Evolutionary conservation across 495 filamentous ascomycete species (phyloP), one percentile per base, ranked within the genome.

Genomic region (Coniosporium apollinis): DNA sequence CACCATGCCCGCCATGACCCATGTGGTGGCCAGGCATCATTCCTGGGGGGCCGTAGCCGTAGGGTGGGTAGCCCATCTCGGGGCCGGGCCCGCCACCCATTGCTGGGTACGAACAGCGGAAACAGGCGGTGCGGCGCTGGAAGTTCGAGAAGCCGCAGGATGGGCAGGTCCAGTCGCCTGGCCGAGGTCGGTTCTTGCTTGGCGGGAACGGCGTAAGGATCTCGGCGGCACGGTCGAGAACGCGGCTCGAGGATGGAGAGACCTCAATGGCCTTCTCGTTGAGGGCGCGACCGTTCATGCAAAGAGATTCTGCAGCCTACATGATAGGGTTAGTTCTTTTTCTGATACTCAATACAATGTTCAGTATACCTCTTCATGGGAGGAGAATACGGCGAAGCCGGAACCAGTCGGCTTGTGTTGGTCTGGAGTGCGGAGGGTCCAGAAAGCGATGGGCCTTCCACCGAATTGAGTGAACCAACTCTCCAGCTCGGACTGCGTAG

Each of bases 391-490:
- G 15, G 87, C 89, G 56, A 97, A 97, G 17, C 89, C 89, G 28
- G 86, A 86, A 14, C 89, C 89, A 5, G 87, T 96, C 14, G 89
- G 89, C 65, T 97, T 97, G 61, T 94, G 87, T 57, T 96, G 89
- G 56, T 97, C 89, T 8, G 89, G 89, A 15, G 89, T 96, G 28
- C 89, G 82, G 34, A 97, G 65, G 14, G 89, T 97, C 87, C 87
- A 97, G 59, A 97, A 97, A 15, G 87, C 87, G 62, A 96, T 96
- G n/a, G 89, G 89, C 13, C 89, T 80, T 28, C 89, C 89, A 37
- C 89, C 87, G 49, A 92, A 97, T 53, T 97, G 89, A 17, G 89
- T 97, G 56, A 94, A 97, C 89, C 89, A 97, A 56, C 83, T 93
- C 61, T 96, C 89, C 22, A 97, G 65, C 58, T 96, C 89, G 11